Base-by-base conservation (phyloP, 306 rosid genomes). In the Prunus mira region DNA sequence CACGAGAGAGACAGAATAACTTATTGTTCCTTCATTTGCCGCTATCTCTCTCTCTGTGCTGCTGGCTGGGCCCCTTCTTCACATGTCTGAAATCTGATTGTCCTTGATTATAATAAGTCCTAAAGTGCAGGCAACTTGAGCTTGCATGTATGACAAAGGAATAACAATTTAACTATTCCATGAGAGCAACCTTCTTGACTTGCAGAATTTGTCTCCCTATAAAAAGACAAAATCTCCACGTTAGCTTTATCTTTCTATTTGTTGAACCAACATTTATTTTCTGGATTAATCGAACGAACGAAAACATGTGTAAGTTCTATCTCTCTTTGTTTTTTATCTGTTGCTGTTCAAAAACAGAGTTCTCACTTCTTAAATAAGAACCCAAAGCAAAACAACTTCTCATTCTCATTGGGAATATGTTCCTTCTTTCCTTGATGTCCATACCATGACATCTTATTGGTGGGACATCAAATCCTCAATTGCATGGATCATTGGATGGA, bases 61-160 rank as follows among this genome's bases (percentile, higher is more conserved):
- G 41, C 41, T 34, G 41, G 41, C 24, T 38, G 85, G 86, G n/a
- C 72, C 86, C 86, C 60, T 65, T 64, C 6, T 67, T 89, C 93
- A 87, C 93, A 80, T 87, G 93, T 46, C 41, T 68, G 69, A 18
- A 73, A 68, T 79, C 25, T 67, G 76, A 72, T 70, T 73, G 43
- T 73, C 51, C 57, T 45, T 34, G 6, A 5, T 34, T 34, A 34
- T 5, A 34, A n/a, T 19, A 72, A 79, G 78, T 79, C 87, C 81
- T 81, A 60, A 60, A 52, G 76, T 55, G 27, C 62, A 79, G 67
- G 75, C 65, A 68, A 64, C 82, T 52, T 61, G 56, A 46, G 8
- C 56, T 38, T 81, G 71, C 80, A 66, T 69, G 41, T 20, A 61
- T 75, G 84, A 70, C 83, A 72, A 3, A 54, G 34, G 71, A 60